Base-by-base conservation (phyloP, 2,329 filamentous ascomycete species). In the Penicillium sp. region DNA sequence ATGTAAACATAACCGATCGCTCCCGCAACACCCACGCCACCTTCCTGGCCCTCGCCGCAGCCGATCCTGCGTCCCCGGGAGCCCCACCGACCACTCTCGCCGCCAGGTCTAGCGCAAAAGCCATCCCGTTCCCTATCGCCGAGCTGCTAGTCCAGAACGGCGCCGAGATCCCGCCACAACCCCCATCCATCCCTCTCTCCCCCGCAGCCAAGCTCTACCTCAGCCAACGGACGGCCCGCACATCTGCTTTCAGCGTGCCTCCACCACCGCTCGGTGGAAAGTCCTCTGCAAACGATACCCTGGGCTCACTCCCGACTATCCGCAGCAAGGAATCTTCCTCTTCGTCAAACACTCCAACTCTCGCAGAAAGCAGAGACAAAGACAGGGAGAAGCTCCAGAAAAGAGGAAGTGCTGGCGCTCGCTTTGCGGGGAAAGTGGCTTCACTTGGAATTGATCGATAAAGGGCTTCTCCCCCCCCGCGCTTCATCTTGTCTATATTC, bases 131-230 rank as follows among this genome's bases (percentile, higher is more conserved):
- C 72, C 88, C 94, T 0, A 82, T 97, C 42, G 94, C 94, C 15
- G 94, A 99, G 74, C 79, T 99, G 58, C 82, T 99, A 15, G 81
- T 96, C 15, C 95, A 97, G 68, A 97, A 99, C 69, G 94, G 94
- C 17, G 93, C 93, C 4, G 89, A 96, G 61, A 89, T 97, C 35
- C 93, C 94, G 0, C 71, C 80, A 1, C 80, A 86, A 2, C 81
- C 89, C 59, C 90, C 93, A 0, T 89, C 91, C 0, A 93, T 97
- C 64, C 91, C 92, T 1, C 82, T 99, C 12, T 92, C 91, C 59
- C 81, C 85, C 10, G 88, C 88, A 47, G 93, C 94, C 2, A 88
- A 90, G 69, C 75, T 89, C 35, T 99, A 97, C 68, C 80, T 97
- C 48, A 92, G 96, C 64, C 87, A 92, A 76, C 96, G 86, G 54